Percentiles rank a stretch among this genome's conserved stretches.
Evolutionary conservation across 805 yeast species (phyloP).

Genomic region (Komagataella ulmi): DNA sequence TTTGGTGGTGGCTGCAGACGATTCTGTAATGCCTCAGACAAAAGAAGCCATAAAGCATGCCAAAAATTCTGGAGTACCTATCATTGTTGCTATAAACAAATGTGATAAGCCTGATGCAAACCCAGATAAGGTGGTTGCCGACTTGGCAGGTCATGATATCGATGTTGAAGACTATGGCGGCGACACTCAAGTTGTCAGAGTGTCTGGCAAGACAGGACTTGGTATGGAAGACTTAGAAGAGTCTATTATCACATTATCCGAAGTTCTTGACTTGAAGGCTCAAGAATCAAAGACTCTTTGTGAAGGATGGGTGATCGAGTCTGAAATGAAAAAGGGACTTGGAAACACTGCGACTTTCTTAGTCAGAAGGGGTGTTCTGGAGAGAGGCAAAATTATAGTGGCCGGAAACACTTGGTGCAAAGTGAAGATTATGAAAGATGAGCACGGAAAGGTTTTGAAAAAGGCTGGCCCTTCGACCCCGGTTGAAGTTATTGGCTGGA

Average conservation of each 20-base stretch:
- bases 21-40: slow-evolving; percentile 96
- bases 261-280: slow-evolving; percentile 66
- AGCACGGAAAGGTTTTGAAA: slow-evolving; percentile 47
- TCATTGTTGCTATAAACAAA: slow-evolving; percentile 87
- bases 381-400: slow-evolving; percentile 59
- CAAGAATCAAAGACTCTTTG: slow-evolving; percentile 31
- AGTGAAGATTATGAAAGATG: slow-evolving; percentile 68
- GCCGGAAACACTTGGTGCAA: slow-evolving; percentile 85
- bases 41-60: slow-evolving; percentile 92
- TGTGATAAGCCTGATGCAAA: slow-evolving; percentile 73
- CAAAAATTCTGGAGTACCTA: slow-evolving; percentile 63
- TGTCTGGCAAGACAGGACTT: slow-evolving; percentile 80
- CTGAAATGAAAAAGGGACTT: slow-evolving; percentile 66
- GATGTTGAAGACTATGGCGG: slow-evolving; percentile 93
- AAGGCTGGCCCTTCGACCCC: slow-evolving; percentile 80
- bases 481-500: slow-evolving; percentile 91
- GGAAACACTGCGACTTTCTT: slow-evolving; percentile 83
- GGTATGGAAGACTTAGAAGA: slow-evolving; percentile 88
- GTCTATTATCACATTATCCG: slow-evolving; percentile 75
- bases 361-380: slow-evolving; percentile 66
- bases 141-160: slow-evolving; percentile 62
- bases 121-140: slow-evolving; percentile 64
- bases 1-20: slow-evolving; percentile 93
- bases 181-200: slow-evolving; percentile 78
- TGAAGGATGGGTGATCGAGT: slow-evolving; percentile 88